Conservation (phyloP, 306 rosid genomes). For the Senna siamea region DNA sequence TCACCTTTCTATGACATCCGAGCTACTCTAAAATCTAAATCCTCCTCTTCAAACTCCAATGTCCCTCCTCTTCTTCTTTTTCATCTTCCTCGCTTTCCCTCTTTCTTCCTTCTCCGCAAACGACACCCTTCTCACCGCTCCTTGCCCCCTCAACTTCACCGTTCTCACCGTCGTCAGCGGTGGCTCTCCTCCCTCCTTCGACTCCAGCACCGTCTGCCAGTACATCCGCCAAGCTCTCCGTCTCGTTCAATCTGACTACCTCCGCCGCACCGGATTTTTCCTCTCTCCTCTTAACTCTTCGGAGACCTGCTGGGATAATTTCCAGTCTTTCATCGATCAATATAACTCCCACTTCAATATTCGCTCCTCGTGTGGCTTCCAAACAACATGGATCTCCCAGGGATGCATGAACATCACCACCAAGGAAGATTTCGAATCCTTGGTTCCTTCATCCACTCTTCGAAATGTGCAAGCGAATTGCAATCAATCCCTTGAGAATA, state of each 20-base stretch:
- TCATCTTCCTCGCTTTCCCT: not conserved
- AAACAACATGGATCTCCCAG: slow-evolving; percentile 51
- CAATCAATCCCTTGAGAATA: slow-evolving; percentile 54
- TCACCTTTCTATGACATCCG: no score
- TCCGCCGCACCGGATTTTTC: slow-evolving; percentile 56
- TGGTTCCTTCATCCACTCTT: not conserved
- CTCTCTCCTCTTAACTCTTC: slow-evolving; percentile 49
- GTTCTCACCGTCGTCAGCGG: slow-evolving; percentile 53
- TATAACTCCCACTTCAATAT: slow-evolving; percentile 12
- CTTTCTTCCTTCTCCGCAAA: slow-evolving; percentile 16
- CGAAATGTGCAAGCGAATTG: slow-evolving; percentile 41
- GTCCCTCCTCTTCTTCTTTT: slow-evolving; percentile 34
- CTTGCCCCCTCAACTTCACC: slow-evolving; percentile 81
- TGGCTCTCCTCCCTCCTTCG: slow-evolving; percentile 28
- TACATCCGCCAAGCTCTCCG: slow-evolving; percentile 64
- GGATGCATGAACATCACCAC: slow-evolving; percentile 86
- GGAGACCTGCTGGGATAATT: slow-evolving; percentile 32
- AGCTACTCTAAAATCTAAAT: not conserved
- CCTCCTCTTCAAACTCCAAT: slow-evolving; percentile 13
- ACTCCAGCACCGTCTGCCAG: slow-evolving; percentile 45
- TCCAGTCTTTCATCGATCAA: slow-evolving; percentile 39
- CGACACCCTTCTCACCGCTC: slow-evolving; percentile 1
- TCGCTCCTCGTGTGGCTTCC: slow-evolving; percentile 39
- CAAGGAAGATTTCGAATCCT: slow-evolving; percentile 41
- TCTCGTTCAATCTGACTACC: slow-evolving; percentile 67